Conservation (phyloP, 2,329 filamentous ascomycete genomes). For the Davidsoniella neocaledoniae region DNA sequence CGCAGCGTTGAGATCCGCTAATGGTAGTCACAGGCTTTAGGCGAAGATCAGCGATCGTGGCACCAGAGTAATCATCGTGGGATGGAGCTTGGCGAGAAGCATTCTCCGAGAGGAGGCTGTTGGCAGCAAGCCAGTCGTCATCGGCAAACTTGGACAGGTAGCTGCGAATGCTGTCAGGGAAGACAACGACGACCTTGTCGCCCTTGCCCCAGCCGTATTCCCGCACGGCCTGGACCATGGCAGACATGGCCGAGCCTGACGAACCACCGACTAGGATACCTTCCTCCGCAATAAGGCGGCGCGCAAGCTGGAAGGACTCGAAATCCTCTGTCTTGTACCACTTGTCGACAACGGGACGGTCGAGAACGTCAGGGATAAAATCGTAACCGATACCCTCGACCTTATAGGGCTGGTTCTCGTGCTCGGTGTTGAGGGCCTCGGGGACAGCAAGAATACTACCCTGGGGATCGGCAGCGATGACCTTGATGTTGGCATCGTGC, state of each 20-base stretch:
- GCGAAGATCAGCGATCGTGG: constrained; percentile 66
- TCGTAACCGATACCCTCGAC: constrained; percentile 98
- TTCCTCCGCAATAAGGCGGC: constrained; percentile 82
- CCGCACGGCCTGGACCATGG: constrained; percentile 57
- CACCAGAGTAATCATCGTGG: constrained; percentile 50
- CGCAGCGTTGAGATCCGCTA: constrained; percentile 50
- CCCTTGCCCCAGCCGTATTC: constrained; percentile 64
- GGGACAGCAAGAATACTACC: constrained; percentile 84
- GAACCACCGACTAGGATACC: constrained; percentile 86
- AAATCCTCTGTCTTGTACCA: constrained; percentile 98
- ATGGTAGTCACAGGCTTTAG: constrained; percentile 90
- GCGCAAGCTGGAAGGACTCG: constrained; percentile 80
- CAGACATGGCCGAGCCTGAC: constrained; percentile 81
- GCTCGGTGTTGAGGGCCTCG: constrained; percentile 59
- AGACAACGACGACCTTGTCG: constrained; percentile 76
- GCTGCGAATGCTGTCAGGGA: constrained; percentile 92
- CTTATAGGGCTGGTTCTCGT: constrained; percentile 77
- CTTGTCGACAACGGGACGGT: constrained; percentile 63
- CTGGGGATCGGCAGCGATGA: constrained; percentile 82
- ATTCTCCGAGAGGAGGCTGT: constrained; percentile 53
- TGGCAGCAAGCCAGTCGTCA: constrained; percentile 96
- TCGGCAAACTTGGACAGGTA: constrained; percentile 98
- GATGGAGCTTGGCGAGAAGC: constrained; percentile 24
- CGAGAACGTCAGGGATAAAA: constrained; percentile 87
- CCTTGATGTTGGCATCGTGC: constrained; percentile 70